These are phyloP conservation scores for Leishmania turanica DNA, from an alignment of 208 protist species.

Conservation along the genomic window DNA sequence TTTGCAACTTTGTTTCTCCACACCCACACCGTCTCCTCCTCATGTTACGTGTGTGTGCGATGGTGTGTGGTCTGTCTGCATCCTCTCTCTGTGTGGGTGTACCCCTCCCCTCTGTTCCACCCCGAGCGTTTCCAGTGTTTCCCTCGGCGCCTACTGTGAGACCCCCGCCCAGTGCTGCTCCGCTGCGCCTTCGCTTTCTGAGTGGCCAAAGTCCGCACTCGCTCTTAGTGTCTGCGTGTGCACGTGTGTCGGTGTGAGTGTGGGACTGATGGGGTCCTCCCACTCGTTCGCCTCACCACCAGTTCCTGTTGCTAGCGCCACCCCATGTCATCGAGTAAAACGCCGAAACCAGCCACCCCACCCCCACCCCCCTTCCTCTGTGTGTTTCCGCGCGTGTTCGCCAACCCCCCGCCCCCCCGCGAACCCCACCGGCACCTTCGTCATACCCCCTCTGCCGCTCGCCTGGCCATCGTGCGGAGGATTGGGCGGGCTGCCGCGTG, in stretches of 20 bases:
- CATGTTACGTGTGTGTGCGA: too few relatives aligned
- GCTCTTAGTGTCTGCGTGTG: too few relatives aligned
- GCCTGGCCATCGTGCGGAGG: accelerated
- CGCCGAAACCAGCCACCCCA: background rate
- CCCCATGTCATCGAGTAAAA: background rate
- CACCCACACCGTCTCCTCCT: background rate
- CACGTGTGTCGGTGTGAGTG: too few relatives aligned
- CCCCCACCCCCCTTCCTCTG: too few relatives aligned
- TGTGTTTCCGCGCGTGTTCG: background rate
- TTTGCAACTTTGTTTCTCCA: background rate
- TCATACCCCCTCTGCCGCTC: background rate
- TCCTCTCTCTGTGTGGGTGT: too few relatives aligned
- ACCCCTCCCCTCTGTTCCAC: too few relatives aligned
- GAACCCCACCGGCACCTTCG: background rate
- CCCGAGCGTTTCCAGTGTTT: too few relatives aligned
- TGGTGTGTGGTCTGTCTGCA: background rate
- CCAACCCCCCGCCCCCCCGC: background rate
- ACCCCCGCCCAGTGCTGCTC: too few relatives aligned
- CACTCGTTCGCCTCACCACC: background rate
- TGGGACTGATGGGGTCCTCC: background rate
- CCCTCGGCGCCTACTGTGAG: background rate
- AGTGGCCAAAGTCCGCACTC: too few relatives aligned
- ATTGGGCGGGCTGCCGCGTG: background rate
- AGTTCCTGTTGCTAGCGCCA: background rate
- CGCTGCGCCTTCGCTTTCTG: too few relatives aligned